Percentiles rank a stretch among this genome's conserved stretches.
Evolutionary conservation across 495 filamentous ascomycete species (phyloP).

Genomic region (Trichoderma virens): DNA sequence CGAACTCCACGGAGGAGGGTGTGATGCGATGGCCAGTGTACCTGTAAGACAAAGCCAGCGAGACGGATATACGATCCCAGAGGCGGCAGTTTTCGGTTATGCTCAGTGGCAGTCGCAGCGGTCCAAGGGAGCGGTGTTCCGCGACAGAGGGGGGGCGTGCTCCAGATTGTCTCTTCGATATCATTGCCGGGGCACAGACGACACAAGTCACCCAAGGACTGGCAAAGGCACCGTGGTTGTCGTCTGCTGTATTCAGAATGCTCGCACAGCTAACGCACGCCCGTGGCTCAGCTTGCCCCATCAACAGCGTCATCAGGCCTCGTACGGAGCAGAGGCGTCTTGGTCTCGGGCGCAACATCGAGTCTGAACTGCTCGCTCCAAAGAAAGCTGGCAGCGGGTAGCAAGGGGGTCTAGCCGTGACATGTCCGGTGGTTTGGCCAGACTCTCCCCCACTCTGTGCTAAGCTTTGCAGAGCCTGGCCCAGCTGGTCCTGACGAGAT

Average conservation of each 20-base stretch:
- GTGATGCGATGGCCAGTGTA: slow-evolving; percentile 8
- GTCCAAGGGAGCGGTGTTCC: background rate
- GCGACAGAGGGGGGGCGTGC: background rate
- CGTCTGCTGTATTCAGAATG: no score
- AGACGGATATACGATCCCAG: background rate
- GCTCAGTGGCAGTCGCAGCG: background rate
- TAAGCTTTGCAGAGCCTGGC: slow-evolving; percentile 1
- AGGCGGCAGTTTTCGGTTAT: slow-evolving; percentile 6
- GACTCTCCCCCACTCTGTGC: background rate
- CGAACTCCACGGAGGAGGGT: background rate
- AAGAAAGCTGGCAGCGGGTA: slow-evolving; percentile 3
- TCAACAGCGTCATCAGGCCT: no score
- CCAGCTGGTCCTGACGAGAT: background rate
- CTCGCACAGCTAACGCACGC: background rate
- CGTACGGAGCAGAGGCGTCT: background rate
- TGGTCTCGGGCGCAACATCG: background rate
- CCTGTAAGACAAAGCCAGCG: background rate
- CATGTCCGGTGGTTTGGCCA: background rate
- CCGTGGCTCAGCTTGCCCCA: background rate
- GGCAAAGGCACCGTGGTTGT: no score
- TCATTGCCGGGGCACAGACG: background rate
- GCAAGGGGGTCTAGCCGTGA: background rate
- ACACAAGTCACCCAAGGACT: background rate
- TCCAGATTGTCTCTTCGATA: background rate
- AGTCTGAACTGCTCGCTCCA: background rate